Evolutionary conservation across 1,284 basidiomycete species (phyloP), one percentile per base, ranked within the genome.

Genomic region (Macrocybe sp.): DNA sequence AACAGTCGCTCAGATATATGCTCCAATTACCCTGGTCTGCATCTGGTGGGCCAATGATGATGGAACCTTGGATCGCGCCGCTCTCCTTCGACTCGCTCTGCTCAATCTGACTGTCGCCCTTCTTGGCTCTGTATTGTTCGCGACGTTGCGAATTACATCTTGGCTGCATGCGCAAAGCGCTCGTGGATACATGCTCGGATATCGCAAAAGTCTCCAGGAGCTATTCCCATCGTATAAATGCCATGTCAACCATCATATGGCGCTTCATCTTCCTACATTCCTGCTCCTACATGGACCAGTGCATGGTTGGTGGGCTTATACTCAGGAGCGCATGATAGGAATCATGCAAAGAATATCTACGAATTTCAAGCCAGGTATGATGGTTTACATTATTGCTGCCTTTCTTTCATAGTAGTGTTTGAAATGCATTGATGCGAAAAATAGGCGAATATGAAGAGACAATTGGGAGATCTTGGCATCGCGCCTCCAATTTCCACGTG

Each of bases 261-360:
- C 57, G 4, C 32, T 58, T n/a, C 59, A 61, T 41, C 7, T 61
- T n/a, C 43, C 41, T 1, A 45, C 59, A 29, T 60, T 52, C 37
- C 35, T 60, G 3, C 7, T 1, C 7, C 45, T 50, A 40, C 60
- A 52, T 48, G 57, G 59, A 10, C 59, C 57, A 14, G 47, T 47
- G 7, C 46, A 53, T 39, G 44, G 46, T 11, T 61, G 57, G 59
- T 59, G 59, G 57, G 44, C 54, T 9, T 60, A 49, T 46, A 57
- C 56, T 1, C 58, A 49, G 11, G 56, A 60, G 43, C 41, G 54
- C 1, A 48, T 54, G 7, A 62, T 59, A 35, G 58, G 59, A 1
- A 51, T 51, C 37, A 42, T 62, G 3, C 58, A 60, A 39, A 37
- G 41, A 4, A 45, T 60, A 6, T 37, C 39, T 1, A 56, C 50